Percentiles rank a stretch among this genome's conserved stretches.
phyloP scores from a whole-genome alignment of 169 alveolate genomes.

The Cryptosporidium baileyi region DNA sequence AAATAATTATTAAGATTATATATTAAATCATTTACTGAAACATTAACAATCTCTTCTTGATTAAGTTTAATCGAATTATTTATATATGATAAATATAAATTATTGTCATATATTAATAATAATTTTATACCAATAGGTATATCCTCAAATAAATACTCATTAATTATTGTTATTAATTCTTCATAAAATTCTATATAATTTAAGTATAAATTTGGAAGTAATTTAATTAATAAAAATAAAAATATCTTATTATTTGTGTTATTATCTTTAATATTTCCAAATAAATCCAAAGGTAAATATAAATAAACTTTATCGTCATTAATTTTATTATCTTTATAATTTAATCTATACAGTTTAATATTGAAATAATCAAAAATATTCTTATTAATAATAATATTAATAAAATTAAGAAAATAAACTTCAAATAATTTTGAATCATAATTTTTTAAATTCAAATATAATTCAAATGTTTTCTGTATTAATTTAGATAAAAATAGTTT shows the following conservation, averaged over 20 bases:
- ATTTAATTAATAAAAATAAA: neutral
- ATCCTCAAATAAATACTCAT: neutral
- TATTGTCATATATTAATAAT: neutral
- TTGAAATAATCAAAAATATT: neutral
- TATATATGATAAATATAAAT: neutral
- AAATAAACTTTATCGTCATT: neutral
- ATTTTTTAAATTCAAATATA: neutral
- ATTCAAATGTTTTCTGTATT: neutral
- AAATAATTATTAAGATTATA: neutral
- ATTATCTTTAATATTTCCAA: neutral
- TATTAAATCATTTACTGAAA: neutral
- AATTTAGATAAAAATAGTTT: neutral
- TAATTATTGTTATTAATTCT: neutral
- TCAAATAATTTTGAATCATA: neutral
- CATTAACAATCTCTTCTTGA: neutral
- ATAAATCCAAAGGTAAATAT: constrained; percentile 4
- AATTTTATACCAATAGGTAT: constrained; percentile 10
- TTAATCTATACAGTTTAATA: neutral
- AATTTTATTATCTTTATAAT: neutral
- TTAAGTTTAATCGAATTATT: neutral
- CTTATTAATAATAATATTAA: neutral
- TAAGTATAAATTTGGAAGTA: constrained; percentile 5
- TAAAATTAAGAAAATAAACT: constrained; percentile 2
- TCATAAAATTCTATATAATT: neutral
- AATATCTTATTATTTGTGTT: neutral